Evolutionary conservation across 2,329 filamentous ascomycete species (phyloP).

Genomic region (Nemania sp.): DNA sequence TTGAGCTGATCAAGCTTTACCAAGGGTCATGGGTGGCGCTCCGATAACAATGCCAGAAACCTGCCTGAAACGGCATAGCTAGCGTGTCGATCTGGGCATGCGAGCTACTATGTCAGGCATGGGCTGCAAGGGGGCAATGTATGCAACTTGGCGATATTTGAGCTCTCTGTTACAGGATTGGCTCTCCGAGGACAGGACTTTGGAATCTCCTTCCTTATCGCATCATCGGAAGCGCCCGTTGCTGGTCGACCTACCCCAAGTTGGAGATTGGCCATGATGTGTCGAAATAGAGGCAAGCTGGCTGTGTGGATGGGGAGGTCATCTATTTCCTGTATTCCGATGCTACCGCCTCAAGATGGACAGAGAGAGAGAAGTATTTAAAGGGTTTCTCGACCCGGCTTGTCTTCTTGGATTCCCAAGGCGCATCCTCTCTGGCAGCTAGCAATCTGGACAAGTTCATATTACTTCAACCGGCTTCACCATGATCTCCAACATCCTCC

Average conservation of each 20-base stretch:
- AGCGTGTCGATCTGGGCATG: constrained; percentile 12
- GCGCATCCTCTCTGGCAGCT: constrained; percentile 8
- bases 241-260: constrained; percentile 11
- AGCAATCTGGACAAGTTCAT: constrained; percentile 4
- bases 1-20: constrained; percentile 26
- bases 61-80: constrained; percentile 25
- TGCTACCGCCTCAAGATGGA: constrained; percentile 5
- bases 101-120: constrained; percentile 26
- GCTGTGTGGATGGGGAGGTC: constrained; percentile 12
- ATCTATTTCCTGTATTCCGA: constrained; percentile 14
- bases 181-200: constrained; percentile 1
- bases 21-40: constrained; percentile 20
- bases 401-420: not conserved
- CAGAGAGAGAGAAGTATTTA: constrained; percentile 19
- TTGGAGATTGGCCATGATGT: constrained; percentile 24
- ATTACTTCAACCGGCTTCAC: constrained; percentile 8
- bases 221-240: constrained; percentile 26
- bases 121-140: constrained; percentile 18
- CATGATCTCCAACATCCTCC: constrained; percentile 30
- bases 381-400: not conserved
- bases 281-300: constrained; percentile 19
- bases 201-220: constrained; percentile 27
- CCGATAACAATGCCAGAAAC: constrained; percentile 17
- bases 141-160: constrained; percentile 3
- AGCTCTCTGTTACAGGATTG: constrained; percentile 18